Percentiles rank a stretch among this genome's conserved stretches.
phyloP scores from a whole-genome alignment of 164 flowering plant genomes.

The Sedum album region DNA sequence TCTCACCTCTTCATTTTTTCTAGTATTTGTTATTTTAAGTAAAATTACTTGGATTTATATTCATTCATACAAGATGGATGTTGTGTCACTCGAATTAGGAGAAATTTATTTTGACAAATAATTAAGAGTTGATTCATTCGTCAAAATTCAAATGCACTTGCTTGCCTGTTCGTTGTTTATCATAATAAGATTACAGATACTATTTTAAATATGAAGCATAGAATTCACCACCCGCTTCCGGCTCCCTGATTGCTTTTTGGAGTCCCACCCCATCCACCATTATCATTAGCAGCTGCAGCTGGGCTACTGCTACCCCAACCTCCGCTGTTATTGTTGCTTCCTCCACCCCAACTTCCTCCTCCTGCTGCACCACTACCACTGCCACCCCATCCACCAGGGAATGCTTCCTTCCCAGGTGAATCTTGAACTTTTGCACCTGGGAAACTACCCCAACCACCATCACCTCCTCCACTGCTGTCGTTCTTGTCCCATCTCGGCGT shows the following conservation, averaged over 20 bases:
- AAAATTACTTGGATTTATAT: too few relatives aligned
- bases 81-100: too few relatives aligned
- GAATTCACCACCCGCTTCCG: constrained; percentile 6
- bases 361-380: constrained; percentile 33
- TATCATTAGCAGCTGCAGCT: constrained; percentile 15
- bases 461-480: constrained; percentile 23
- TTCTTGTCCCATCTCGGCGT: constrained; percentile 45
- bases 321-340: constrained; percentile 5
- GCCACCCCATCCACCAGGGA: constrained; percentile 62
- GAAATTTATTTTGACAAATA: too few relatives aligned
- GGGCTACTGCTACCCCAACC: constrained; percentile 14
- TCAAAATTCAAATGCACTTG: too few relatives aligned
- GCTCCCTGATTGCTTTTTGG: not conserved
- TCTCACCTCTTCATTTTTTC: too few relatives aligned
- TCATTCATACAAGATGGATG: too few relatives aligned
- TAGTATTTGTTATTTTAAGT: too few relatives aligned
- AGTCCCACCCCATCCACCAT: constrained; percentile 10
- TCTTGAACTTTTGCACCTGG: constrained; percentile 47
- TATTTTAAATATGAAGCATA: too few relatives aligned
- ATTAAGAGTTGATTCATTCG: too few relatives aligned
- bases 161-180: too few relatives aligned
- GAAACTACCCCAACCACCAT: constrained; percentile 51
- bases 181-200: too few relatives aligned
- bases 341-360: constrained; percentile 17
- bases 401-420: constrained; percentile 62